phyloP scores from a whole-genome alignment of 148 eudicot species.

The Camellia lanceoleosa region DNA sequence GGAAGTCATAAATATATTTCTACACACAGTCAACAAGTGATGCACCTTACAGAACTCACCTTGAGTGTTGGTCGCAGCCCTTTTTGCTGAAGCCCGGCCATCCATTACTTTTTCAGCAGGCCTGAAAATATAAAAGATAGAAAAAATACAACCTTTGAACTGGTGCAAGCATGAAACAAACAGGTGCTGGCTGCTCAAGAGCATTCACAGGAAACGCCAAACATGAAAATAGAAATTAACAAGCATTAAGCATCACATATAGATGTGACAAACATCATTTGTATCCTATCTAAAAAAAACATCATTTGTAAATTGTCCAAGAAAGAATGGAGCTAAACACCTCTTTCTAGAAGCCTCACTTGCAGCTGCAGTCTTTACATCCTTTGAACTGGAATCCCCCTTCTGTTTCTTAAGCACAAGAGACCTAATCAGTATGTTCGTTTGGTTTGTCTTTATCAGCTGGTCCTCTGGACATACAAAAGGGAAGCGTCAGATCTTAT shows the following conservation, averaged over 20 bases:
- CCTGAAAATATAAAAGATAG: constrained; percentile 33
- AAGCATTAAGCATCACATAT: background rate
- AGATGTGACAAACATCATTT: background rate
- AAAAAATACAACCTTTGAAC: background rate
- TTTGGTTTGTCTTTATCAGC: constrained; percentile 83
- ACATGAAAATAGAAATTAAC: background rate
- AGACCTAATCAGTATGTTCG: constrained; percentile 84
- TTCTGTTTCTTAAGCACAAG: constrained; percentile 74
- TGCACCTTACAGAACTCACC: constrained; percentile 34
- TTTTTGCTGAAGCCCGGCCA: constrained; percentile 67
- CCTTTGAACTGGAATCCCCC: constrained; percentile 48
- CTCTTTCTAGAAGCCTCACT: constrained; percentile 74
- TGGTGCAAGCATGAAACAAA: background rate
- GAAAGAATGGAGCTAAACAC: constrained; percentile 26
- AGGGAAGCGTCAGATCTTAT: constrained; percentile 9
- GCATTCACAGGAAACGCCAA: background rate
- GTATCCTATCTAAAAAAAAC: background rate
- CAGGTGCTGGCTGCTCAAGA: background rate
- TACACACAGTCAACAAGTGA: background rate
- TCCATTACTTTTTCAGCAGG: constrained; percentile 66
- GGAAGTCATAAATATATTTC: background rate
- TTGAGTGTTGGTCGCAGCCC: constrained; percentile 48
- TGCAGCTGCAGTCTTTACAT: constrained; percentile 33
- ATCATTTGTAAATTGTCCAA: background rate
- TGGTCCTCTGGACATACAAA: constrained; percentile 59